Conservation (phyloP, 495 filamentous ascomycete species). For the Astrocystis sublimbata region DNA sequence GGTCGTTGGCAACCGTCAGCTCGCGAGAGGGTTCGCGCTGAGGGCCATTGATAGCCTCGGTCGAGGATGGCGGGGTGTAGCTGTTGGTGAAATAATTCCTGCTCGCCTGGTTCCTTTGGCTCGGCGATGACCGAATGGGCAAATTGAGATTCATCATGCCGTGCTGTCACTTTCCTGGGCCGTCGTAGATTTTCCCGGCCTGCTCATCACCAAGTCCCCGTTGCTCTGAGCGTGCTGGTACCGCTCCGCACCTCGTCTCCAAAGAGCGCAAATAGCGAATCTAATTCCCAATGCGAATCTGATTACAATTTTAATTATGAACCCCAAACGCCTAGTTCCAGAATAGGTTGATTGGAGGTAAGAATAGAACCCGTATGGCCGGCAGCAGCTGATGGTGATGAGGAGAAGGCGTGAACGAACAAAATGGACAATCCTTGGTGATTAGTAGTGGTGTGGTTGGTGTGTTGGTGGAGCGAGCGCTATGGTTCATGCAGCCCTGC, state of each 20-base stretch:
- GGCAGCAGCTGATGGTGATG: slow-evolving; percentile 7
- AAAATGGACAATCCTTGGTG: background rate
- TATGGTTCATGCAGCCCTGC: background rate
- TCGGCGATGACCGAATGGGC: slow-evolving; percentile 47
- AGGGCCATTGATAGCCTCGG: slow-evolving; percentile 57
- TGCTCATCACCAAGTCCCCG: slow-evolving; percentile 11
- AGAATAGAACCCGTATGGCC: background rate
- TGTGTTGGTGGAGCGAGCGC: no score
- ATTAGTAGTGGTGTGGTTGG: slow-evolving; percentile 16
- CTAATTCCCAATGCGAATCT: no score
- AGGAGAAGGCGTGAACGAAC: slow-evolving; percentile 2
- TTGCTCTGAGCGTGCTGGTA: background rate
- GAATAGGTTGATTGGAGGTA: background rate
- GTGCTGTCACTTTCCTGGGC: slow-evolving; percentile 11
- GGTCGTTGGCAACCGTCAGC: slow-evolving; percentile 47
- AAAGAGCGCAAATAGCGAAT: background rate
- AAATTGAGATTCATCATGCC: slow-evolving; percentile 49
- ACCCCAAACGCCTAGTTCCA: background rate
- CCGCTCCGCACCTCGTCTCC: background rate
- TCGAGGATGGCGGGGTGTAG: slow-evolving; percentile 50
- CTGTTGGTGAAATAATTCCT: slow-evolving; percentile 54
- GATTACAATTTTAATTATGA: no score
- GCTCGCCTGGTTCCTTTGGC: slow-evolving; percentile 54
- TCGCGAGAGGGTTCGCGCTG: slow-evolving; percentile 54
- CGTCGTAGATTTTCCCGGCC: background rate